Base-by-base conservation (phyloP, 768 basidiomycete genomes). In the Tulasnella sp. region DNA sequence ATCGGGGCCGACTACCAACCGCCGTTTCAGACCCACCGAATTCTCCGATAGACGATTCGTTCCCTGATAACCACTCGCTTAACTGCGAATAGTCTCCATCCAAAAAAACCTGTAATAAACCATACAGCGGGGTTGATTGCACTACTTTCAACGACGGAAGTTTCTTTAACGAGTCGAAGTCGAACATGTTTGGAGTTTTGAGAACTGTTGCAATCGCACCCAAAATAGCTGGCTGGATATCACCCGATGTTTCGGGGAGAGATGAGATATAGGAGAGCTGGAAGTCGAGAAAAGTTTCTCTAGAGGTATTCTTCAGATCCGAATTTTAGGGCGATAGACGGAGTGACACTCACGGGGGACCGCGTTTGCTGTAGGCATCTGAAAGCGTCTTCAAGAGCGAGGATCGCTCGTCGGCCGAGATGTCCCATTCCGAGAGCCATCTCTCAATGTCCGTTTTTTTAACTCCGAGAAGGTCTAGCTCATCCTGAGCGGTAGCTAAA, bases 81-180 rank as follows among this genome's bases (percentile, higher is more conserved):
- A 88, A 89, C 73, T 92, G 88, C 34, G 83, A 67, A 0, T 92
- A 79, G 1, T 88, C 88, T 22, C 84, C 83, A 74, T 82, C 87
- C 52, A 91, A 81, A 83, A 92, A 92, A 75, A 92, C 84, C 72
- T 88, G 87, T 29, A 94, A 81, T n/a, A 94, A 86, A 32, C 86
- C 80, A 78, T 89, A 93, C 12, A 93, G 83, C 37, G 88, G 88
- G 77, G 91, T 87, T 63, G 86, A 85, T 78, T 90, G 89, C 40
- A 83, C 80, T 14, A 86, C 84, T 47, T 90, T 79, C 40, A 92
- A 85, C 1, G 88, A 86, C 69, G 92, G 88, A 44, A 95, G 82
- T 74, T 88, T 89, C 83, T 93, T 88, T 35, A 93, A 80, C 7
- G 88, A 79, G 78, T 95, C 92, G 77, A 94, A 91, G 80, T 95